Conservation (phyloP, 805 yeast species). For the Schizosaccharomyces cryophilus region DNA sequence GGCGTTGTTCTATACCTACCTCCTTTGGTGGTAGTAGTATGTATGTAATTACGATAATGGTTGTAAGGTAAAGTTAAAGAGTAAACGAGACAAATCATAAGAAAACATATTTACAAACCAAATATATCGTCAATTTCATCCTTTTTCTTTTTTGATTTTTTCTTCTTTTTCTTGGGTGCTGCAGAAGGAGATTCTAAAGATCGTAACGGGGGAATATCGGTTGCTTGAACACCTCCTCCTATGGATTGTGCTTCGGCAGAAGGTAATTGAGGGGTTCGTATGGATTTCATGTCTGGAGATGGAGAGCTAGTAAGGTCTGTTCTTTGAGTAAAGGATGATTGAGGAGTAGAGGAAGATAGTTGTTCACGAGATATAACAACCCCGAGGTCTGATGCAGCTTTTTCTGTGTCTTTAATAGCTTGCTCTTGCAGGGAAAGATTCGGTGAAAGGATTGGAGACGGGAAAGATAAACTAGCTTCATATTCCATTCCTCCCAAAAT, state of each 20-base stretch:
- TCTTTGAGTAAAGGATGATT: neutral
- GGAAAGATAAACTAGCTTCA: neutral
- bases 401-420: no score
- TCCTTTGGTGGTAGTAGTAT: no score
- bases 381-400: neutral
- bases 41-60: neutral
- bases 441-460: no score
- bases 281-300: no score
- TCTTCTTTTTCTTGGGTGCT: neutral
- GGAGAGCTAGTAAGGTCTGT: no score
- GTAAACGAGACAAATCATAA: neutral
- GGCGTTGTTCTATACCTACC: no score
- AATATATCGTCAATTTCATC: conserved; percentile 1
- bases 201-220: neutral
- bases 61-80: neutral
- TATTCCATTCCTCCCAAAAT: neutral
- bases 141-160: neutral
- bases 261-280: no score
- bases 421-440: no score
- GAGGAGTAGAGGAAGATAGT: neutral
- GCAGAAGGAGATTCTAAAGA: neutral
- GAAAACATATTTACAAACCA: neutral
- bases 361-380: neutral
- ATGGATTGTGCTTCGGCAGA: no score
- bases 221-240: no score